A percentile compares a stretch with the other conserved stretches of the same genome.
Conservation (phyloP, 495 filamentous ascomycete genomes). For the Bacidia rubella region DNA sequence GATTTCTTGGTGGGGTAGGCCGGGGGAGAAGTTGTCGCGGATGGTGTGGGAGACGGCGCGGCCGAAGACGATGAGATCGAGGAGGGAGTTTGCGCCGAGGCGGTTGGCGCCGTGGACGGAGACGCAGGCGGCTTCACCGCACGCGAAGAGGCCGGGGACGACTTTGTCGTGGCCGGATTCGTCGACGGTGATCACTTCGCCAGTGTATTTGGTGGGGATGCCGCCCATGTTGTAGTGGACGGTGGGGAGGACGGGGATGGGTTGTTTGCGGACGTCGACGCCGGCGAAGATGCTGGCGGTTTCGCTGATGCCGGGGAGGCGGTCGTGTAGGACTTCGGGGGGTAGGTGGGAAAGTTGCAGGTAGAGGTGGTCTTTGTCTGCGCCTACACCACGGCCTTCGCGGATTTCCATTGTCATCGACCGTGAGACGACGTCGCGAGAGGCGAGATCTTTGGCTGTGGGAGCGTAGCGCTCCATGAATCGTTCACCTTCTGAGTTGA, state of each 20-base stretch:
- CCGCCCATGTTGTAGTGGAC: conserved; percentile 99
- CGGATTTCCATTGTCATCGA: conserved; percentile 97
- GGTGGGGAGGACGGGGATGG: conserved; percentile 90
- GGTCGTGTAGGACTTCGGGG: conserved; percentile 79
- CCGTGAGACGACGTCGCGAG: conserved; percentile 85
- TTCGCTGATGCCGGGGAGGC: conserved; percentile 96
- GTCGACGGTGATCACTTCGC: conserved; percentile 82
- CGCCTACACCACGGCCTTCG: conserved; percentile 87
- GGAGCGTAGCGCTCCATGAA: conserved; percentile 99
- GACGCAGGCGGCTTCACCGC: conserved; percentile 92
- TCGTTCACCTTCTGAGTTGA: conserved; percentile 92
- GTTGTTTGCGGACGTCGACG: conserved; percentile 91
- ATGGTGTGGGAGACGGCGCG: conserved; percentile 93
- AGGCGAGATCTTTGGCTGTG: conserved; percentile 90
- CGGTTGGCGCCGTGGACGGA: conserved; percentile 97
- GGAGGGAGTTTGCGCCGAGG: conserved; percentile 92
- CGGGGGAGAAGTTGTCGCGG: conserved; percentile 75
- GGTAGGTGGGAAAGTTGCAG: conserved; percentile 92
- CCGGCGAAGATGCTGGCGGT: conserved; percentile 93
- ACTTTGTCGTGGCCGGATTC: conserved; percentile 75
- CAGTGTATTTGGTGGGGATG: conserved; percentile 93
- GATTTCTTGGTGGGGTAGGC: conserved; percentile 59
- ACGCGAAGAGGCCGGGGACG: conserved; percentile 89
- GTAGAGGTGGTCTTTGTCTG: conserved; percentile 95
- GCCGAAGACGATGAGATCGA: conserved; percentile 93